Evolutionary conservation across 140 eudicot species (phyloP), one percentile per base, ranked within the genome.

Genomic region (Bidens hawaiensis): DNA sequence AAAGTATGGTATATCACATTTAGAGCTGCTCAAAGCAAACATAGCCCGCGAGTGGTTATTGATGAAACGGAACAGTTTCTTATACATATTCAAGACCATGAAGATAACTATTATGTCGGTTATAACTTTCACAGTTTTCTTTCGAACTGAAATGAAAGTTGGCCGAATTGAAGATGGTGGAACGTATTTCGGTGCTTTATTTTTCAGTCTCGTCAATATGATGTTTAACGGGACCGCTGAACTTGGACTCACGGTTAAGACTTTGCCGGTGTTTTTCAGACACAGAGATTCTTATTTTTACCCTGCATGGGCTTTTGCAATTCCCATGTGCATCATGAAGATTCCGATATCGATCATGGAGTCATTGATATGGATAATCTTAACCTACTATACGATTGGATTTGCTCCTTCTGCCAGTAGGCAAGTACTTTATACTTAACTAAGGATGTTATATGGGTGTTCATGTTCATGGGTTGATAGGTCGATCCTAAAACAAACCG

Each of bases 161-260:
- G 83, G 88, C 36, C 49, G 70, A 12, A 16, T 78, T 0, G 50
- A 66, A 52, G 88, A 79, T 22, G 88, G 85, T 8, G 79, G 68
- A 1, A 81, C 78, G 22, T 81, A 48, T 41, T 69, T 65, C 16
- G 85, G 88, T 7, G 86, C 85, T 15, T 72, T 85, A 31, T 85
- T 85, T 45, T 81, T 81, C 68, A 76, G 94, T 61, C 88, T 85
- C 8, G 64, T 82, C 4, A 81, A 50, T 50, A 75, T 81, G 66
- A 85, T 82, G 83, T 85, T 82, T 69, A 85, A 82, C 23, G 89
- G 89, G 1, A 47, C 72, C 61, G 83, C 83, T 5, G 94, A 82
- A 73, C 76, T 85, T 23, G 85, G 70, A 6, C 28, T 81, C 62
- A 85, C 83, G 9, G 69, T 78, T 51, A 50, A 72, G n/a, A 78